These are phyloP conservation scores for Pneumocystis carinii DNA, from an alignment of 1,139 yeast species.

Conservation along the genomic window DNA sequence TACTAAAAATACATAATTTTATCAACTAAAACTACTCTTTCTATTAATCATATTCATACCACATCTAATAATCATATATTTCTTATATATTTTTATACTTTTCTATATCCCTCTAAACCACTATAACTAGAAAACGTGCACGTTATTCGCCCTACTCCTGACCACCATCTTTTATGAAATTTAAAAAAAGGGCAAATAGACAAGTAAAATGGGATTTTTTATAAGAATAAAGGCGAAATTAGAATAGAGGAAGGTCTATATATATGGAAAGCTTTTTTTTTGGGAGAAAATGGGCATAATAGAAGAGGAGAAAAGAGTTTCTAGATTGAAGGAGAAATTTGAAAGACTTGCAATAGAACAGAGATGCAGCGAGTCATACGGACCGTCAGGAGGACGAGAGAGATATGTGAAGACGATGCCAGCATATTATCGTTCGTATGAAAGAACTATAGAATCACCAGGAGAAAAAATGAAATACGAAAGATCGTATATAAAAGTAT, in stretches of 20 bases:
- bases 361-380: not conserved
- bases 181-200: not conserved
- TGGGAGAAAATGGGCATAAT: not conserved
- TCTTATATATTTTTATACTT: not conserved
- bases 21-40: not conserved
- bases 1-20: conserved; percentile 20
- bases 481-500: not conserved
- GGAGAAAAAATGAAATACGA: not conserved
- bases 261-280: not conserved
- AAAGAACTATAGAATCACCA: not conserved
- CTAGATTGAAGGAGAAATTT: not conserved
- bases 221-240: not conserved
- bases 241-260: not conserved
- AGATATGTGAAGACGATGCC: not conserved
- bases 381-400: not conserved
- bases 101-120: not conserved
- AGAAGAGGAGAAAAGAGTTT: not conserved
- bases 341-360: not conserved
- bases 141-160: not conserved
- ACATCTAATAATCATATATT: not conserved
- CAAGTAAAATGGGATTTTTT: not conserved
- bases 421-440: not conserved
- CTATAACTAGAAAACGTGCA: not conserved
- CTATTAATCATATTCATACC: not conserved
- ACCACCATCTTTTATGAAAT: not conserved